phyloP scores from a whole-genome alignment of 208 protist species.

The Tritrichomonas foetus region DNA sequence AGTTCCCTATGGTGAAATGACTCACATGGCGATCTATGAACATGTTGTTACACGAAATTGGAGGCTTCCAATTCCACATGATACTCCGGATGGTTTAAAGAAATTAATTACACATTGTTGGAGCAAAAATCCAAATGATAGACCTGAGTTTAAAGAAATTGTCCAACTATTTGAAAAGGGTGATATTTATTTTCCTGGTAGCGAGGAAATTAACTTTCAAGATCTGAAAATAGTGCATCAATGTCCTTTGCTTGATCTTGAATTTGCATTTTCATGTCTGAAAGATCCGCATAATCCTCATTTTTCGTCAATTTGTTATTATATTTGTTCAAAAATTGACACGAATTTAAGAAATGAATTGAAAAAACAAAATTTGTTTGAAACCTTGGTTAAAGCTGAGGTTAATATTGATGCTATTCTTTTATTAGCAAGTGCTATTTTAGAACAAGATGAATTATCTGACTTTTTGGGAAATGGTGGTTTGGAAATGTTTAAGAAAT shows the following conservation, averaged over 20 bases:
- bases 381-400: background rate
- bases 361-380: background rate
- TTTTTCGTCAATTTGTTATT: background rate
- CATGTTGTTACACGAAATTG: background rate
- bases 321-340: background rate
- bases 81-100: background rate
- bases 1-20: background rate
- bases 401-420: background rate
- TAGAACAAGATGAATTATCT: background rate
- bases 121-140: slow-evolving; percentile 9
- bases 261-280: background rate
- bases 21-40: background rate
- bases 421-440: background rate
- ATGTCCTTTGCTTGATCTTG: background rate
- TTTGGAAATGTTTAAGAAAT: background rate
- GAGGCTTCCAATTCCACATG: background rate
- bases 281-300: background rate
- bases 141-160: slow-evolving; percentile 13
- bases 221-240: background rate
- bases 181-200: background rate
- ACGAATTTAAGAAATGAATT: background rate
- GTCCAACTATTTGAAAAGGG: background rate
- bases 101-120: background rate
- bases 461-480: background rate
- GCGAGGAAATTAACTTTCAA: background rate